A percentile compares a stretch with the other conserved stretches of the same genome.
Conservation (phyloP, 306 rosid genomes). For the Dryas alaskensis region DNA sequence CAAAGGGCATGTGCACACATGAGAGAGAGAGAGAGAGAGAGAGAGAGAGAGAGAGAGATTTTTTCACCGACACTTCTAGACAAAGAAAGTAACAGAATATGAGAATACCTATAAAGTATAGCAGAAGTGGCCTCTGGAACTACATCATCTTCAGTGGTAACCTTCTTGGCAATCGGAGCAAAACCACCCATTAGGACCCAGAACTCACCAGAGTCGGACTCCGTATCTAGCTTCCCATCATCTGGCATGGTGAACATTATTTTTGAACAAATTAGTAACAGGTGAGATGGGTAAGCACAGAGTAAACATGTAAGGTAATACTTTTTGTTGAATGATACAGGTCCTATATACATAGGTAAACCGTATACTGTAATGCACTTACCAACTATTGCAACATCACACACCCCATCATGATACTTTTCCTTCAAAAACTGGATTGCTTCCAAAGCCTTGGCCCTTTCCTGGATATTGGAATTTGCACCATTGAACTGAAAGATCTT, state of each 20-base stretch:
- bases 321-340: constrained; percentile 11
- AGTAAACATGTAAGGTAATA: constrained; percentile 24
- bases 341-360: neutral
- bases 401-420: constrained; percentile 79
- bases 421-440: constrained; percentile 92
- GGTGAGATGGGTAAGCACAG: constrained; percentile 12
- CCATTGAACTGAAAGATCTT: constrained; percentile 98
- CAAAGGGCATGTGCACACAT: neutral
- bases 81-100: neutral
- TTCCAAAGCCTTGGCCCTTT: constrained; percentile 97
- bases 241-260: constrained; percentile 46
- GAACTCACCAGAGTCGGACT: constrained; percentile 98
- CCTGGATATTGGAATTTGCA: constrained; percentile 96
- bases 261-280: constrained; percentile 9
- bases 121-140: constrained; percentile 84
- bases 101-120: constrained; percentile 68
- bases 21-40: neutral
- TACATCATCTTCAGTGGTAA: constrained; percentile 74
- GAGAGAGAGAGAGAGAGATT: neutral
- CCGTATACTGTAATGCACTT: constrained; percentile 31
- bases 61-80: neutral
- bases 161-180: constrained; percentile 97
- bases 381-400: constrained; percentile 98
- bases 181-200: constrained; percentile 99
- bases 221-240: constrained; percentile 98